Evolutionary conservation across 192 early-diverging fungal genomes (phyloP).

Genomic region (Rhizoclosmatium globosum): DNA sequence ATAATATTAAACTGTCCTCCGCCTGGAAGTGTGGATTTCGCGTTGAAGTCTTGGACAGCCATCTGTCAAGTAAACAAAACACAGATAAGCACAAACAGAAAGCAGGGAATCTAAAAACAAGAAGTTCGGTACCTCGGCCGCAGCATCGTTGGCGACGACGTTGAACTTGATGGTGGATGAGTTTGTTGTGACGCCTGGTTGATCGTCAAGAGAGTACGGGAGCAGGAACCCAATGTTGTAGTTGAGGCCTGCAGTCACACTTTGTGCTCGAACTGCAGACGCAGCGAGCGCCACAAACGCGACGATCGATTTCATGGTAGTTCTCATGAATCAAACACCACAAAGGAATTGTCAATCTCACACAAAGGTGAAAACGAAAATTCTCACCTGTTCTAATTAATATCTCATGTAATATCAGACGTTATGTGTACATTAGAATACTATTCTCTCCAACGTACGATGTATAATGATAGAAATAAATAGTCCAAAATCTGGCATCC

Average conservation of each 20-base stretch:
- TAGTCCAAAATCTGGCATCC: too few species aligned
- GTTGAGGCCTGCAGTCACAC: neutral
- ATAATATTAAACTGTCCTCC: constrained; percentile 28
- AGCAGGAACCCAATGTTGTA: constrained; percentile 35
- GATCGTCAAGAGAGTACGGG: constrained; percentile 33
- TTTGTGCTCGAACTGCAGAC: neutral
- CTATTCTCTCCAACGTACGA: too few species aligned
- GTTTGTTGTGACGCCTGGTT: constrained; percentile 1
- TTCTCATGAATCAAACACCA: neutral
- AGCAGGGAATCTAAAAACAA: neutral
- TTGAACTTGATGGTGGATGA: constrained; percentile 24
- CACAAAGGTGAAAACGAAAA: neutral
- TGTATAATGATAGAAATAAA: too few species aligned
- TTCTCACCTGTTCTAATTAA: too few species aligned
- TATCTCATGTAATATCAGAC: too few species aligned
- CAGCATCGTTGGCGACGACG: constrained; percentile 18
- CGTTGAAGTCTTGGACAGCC: constrained; percentile 34
- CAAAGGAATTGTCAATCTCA: neutral
- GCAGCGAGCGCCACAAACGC: neutral
- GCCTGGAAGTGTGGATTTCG: neutral
- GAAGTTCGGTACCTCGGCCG: neutral
- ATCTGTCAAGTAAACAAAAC: constrained; percentile 11
- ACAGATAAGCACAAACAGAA: neutral
- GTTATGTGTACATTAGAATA: too few species aligned
- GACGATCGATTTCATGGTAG: neutral